These are phyloP conservation scores for Cucumis sativus DNA, from an alignment of 306 rosid genomes.

Conservation along the genomic window DNA sequence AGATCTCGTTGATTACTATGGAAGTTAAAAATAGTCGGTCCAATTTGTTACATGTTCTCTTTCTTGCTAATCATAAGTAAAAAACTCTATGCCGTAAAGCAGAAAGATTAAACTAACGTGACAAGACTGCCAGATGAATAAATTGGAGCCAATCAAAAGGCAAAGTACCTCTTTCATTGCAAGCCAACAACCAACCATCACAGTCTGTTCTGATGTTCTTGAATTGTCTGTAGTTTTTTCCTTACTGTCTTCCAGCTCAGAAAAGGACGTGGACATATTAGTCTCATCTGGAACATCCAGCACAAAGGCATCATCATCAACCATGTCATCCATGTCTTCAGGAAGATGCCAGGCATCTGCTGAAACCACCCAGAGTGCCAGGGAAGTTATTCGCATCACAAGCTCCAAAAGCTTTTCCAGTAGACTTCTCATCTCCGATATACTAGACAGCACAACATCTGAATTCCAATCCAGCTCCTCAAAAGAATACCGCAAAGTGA, in stretches of 20 bases:
- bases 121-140: not conserved
- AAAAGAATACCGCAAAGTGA: slow-evolving; percentile 75
- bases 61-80: not conserved
- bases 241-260: slow-evolving; percentile 31
- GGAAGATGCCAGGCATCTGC: slow-evolving; percentile 94
- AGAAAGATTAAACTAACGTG: not conserved
- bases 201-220: slow-evolving; percentile 67
- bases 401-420: slow-evolving; percentile 64
- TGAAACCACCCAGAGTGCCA: slow-evolving; percentile 94
- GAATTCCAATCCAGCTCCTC: slow-evolving; percentile 90
- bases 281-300: slow-evolving; percentile 42
- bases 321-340: slow-evolving; percentile 80
- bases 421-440: slow-evolving; percentile 48
- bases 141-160: not conserved
- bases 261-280: slow-evolving; percentile 22
- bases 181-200: slow-evolving; percentile 99
- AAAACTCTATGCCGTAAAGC: not conserved
- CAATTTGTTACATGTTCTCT: not conserved
- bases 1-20: not conserved
- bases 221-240: slow-evolving; percentile 30
- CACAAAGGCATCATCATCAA: slow-evolving; percentile 50
- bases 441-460: slow-evolving; percentile 30
- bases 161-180: slow-evolving; percentile 94
- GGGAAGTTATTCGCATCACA: slow-evolving; percentile 71
- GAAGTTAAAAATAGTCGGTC: not conserved